phyloP scores from a whole-genome alignment of 2,329 filamentous ascomycete genomes.

The Oidium heveae region DNA sequence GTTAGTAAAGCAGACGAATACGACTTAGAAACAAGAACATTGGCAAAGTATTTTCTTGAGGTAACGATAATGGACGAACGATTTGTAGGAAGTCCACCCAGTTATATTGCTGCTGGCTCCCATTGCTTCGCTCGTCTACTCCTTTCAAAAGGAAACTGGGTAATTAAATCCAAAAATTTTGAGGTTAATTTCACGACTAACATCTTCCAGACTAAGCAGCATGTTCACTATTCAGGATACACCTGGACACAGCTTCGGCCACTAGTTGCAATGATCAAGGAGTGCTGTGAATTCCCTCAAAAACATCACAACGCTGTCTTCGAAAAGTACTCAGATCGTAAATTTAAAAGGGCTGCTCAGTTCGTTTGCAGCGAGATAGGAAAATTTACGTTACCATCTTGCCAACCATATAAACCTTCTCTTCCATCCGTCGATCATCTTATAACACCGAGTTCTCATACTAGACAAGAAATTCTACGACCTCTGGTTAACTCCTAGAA shows the following conservation, averaged over 20 bases:
- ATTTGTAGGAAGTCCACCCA: constrained; percentile 75
- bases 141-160: constrained; percentile 80
- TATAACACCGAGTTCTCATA: constrained; percentile 6
- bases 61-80: constrained; percentile 95
- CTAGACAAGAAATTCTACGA: constrained; percentile 1
- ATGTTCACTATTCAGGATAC: constrained; percentile 86
- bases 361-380: constrained; percentile 50
- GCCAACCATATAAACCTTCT: constrained; percentile 7
- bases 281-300: constrained; percentile 61
- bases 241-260: constrained; percentile 63
- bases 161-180: constrained; percentile 22
- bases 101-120: constrained; percentile 72
- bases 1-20: constrained; percentile 99
- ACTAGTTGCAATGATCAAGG: constrained; percentile 52
- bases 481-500: neutral
- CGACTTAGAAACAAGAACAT: constrained; percentile 76
- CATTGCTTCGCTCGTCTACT: constrained; percentile 80
- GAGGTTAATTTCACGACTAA: constrained; percentile 2
- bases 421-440: constrained; percentile 8
- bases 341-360: constrained; percentile 62
- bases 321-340: constrained; percentile 74
- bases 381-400: constrained; percentile 23
- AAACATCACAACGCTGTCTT: constrained; percentile 71
- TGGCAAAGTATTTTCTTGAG: constrained; percentile 96
- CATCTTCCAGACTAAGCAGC: constrained; percentile 38